phyloP scores from a whole-genome alignment of 2,329 filamentous ascomycete genomes.

The Aureobasidium namibiae region DNA sequence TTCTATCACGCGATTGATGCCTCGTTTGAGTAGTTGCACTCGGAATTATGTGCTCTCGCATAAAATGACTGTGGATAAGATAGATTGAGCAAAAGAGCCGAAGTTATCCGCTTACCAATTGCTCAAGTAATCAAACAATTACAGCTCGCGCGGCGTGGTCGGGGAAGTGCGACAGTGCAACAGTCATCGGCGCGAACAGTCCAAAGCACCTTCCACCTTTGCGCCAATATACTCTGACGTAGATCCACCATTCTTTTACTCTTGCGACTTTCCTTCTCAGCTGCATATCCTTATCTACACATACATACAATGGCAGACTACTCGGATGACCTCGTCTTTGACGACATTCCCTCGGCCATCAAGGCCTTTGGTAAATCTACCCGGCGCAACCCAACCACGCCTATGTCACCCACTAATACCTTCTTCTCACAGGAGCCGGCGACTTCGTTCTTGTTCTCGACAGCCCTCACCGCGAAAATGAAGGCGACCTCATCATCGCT shows the following conservation, averaged over 20 bases:
- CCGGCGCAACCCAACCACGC: background rate
- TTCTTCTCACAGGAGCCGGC: slow-evolving; percentile 40
- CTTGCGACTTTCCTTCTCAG: background rate
- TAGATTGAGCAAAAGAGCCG: background rate
- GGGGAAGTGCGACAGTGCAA: background rate
- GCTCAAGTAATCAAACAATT: slow-evolving; percentile 1
- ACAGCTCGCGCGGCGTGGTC: background rate
- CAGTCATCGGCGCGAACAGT: background rate
- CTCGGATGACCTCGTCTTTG: slow-evolving; percentile 21
- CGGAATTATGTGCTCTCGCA: too few species aligned
- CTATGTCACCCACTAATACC: background rate
- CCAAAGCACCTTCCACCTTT: background rate
- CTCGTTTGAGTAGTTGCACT: background rate
- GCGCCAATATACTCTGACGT: background rate
- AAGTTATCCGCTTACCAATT: background rate
- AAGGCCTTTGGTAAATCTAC: slow-evolving; percentile 28
- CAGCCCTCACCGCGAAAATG: slow-evolving; percentile 86
- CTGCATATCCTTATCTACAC: background rate
- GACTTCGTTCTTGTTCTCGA: slow-evolving; percentile 96
- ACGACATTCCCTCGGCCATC: slow-evolving; percentile 33
- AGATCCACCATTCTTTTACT: background rate
- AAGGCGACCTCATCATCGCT: slow-evolving; percentile 95
- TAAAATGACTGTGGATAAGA: background rate
- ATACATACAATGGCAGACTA: slow-evolving; percentile 3
- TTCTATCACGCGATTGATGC: background rate